These are phyloP conservation scores for Biscogniauxia sp. DNA, from an alignment of 2,329 filamentous ascomycete genomes.

Conservation along the genomic window DNA sequence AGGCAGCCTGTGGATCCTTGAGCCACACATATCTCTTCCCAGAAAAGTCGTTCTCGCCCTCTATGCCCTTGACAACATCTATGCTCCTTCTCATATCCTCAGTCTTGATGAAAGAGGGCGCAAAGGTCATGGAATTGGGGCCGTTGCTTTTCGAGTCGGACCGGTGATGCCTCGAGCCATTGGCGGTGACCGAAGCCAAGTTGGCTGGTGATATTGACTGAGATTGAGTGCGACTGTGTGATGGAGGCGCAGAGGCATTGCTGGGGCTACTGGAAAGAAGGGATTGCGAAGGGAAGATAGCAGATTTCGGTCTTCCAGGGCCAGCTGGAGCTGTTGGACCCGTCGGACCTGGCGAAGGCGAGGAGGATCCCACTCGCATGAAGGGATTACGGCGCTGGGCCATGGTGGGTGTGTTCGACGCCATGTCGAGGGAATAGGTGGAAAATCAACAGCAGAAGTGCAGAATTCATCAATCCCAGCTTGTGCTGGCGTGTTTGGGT, in stretches of 20 bases:
- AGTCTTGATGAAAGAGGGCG: constrained; percentile 90
- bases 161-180: constrained; percentile 41
- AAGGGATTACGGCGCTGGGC: constrained; percentile 80
- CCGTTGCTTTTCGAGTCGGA: constrained; percentile 64
- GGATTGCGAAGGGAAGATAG: constrained; percentile 64
- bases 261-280: constrained; percentile 38
- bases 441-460: constrained; percentile 2
- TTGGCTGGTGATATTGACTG: constrained; percentile 49
- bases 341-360: constrained; percentile 57
- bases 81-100: constrained; percentile 66
- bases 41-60: constrained; percentile 98
- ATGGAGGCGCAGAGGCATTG: constrained; percentile 34
- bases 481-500: background rate
- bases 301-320: constrained; percentile 68
- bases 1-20: constrained; percentile 80
- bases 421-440: constrained; percentile 40
- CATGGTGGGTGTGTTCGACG: constrained; percentile 56
- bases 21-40: constrained; percentile 99
- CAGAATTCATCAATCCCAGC: constrained; percentile 13
- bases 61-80: constrained; percentile 68
- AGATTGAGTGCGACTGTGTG: constrained; percentile 69
- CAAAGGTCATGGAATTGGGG: constrained; percentile 77
- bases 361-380: constrained; percentile 65
- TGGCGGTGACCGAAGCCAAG: constrained; percentile 37
- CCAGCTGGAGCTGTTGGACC: constrained; percentile 10